A percentile compares a stretch with the other conserved stretches of the same genome.
Conservation (phyloP, 352 stramenopile species). For the Phytophthora fragariae region DNA sequence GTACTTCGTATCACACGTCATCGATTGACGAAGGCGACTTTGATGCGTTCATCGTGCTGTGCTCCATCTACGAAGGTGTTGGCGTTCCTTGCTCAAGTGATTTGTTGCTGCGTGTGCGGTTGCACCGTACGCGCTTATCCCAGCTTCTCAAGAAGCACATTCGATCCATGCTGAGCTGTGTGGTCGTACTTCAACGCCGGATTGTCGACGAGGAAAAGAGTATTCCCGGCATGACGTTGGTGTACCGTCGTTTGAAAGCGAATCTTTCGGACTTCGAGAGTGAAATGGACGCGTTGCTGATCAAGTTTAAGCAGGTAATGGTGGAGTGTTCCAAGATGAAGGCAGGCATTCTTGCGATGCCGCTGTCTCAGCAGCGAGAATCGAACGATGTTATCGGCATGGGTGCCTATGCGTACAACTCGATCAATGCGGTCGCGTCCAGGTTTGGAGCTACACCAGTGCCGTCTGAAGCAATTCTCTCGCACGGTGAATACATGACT, state of each 20-base stretch:
- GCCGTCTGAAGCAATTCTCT: constrained; percentile 78
- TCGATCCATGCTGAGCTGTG: constrained; percentile 69
- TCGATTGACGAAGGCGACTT: constrained; percentile 87
- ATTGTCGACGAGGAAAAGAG: constrained; percentile 85
- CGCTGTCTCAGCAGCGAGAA: constrained; percentile 72
- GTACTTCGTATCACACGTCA: constrained; percentile 86
- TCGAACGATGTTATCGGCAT: constrained; percentile 74
- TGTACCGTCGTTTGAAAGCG: constrained; percentile 72
- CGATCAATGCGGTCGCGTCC: constrained; percentile 82
- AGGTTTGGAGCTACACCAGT: constrained; percentile 62
- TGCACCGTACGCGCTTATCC: constrained; percentile 71
- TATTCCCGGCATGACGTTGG: constrained; percentile 76
- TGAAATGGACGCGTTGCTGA: constrained; percentile 73
- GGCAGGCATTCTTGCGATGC: constrained; percentile 78
- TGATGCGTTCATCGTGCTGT: constrained; percentile 86
- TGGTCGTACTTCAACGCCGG: constrained; percentile 75
- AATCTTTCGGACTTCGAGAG: constrained; percentile 70
- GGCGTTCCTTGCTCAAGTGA: constrained; percentile 73
- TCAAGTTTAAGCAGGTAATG: constrained; percentile 81
- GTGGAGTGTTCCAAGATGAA: constrained; percentile 86
- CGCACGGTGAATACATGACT: constrained; percentile 90
- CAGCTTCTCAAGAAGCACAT: constrained; percentile 85
- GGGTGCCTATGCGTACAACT: constrained; percentile 81
- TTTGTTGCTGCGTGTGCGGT: constrained; percentile 73
- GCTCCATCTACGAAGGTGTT: constrained; percentile 82